These are phyloP conservation scores for Coemansia sp. DNA, from an alignment of 192 early-diverging fungal genomes.

Conservation along the genomic window DNA sequence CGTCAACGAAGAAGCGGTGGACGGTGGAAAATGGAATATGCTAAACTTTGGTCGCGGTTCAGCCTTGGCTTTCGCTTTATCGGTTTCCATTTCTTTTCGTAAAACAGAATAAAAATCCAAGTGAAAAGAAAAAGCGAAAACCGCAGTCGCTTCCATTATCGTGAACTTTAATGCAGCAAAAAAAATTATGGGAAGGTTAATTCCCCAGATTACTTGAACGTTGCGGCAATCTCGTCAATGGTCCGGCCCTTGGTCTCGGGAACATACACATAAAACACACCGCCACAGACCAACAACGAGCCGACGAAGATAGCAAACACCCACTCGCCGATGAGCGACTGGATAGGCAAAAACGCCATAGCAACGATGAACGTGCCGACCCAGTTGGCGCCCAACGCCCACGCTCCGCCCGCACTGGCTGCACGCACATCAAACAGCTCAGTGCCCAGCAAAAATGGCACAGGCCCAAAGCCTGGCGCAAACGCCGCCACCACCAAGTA, in stretches of 20 bases:
- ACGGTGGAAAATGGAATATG: conserved; percentile 7
- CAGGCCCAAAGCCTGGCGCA: conserved; percentile 52
- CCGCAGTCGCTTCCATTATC: no score
- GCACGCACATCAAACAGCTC: conserved; percentile 50
- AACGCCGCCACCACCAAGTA: conserved; percentile 51
- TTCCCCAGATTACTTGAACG: conserved; percentile 6
- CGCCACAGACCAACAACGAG: conserved; percentile 24
- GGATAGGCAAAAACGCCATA: conserved; percentile 37
- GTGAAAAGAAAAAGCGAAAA: no score
- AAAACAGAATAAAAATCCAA: no score
- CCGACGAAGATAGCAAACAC: conserved; percentile 51
- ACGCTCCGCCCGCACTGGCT: conserved; percentile 41
- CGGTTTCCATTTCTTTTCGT: background rate
- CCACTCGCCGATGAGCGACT: conserved; percentile 47
- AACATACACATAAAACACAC: conserved; percentile 30
- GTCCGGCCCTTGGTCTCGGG: conserved; percentile 51
- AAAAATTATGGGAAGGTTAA: no score
- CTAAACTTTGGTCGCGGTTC: background rate
- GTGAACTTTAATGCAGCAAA: no score
- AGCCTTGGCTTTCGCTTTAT: background rate
- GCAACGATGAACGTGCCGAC: conserved; percentile 47
- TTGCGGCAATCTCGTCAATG: conserved; percentile 45
- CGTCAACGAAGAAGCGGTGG: background rate
- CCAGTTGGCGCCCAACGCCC: conserved; percentile 52
- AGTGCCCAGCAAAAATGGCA: conserved; percentile 51